Conservation (phyloP, 805 yeast species). For the Kodamaea neixiangensis region DNA sequence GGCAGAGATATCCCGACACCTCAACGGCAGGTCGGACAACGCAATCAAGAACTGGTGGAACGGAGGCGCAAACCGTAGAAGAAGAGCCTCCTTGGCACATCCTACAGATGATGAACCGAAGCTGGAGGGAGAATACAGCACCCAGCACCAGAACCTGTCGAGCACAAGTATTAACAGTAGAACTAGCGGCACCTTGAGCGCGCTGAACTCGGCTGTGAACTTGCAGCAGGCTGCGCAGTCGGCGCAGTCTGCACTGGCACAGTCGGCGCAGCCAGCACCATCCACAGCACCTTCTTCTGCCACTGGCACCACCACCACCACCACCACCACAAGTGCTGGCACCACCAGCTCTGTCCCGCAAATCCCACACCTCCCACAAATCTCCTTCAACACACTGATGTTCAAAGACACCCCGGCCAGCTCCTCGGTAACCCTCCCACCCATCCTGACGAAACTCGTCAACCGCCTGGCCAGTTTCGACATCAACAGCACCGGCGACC, state of each 20-base stretch:
- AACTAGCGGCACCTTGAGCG: conserved; percentile 1
- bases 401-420: conserved; percentile 23
- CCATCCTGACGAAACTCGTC: conserved; percentile 10
- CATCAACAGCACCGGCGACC: conserved; percentile 7
- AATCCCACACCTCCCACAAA: conserved; percentile 28
- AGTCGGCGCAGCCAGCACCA: background rate
- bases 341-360: conserved; percentile 15
- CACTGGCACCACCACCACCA: background rate
- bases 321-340: no score
- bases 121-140: background rate
- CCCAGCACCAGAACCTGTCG: conserved; percentile 5
- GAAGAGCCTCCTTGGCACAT: conserved; percentile 44
- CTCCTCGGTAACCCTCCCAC: conserved; percentile 5
- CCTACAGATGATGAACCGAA: conserved; percentile 13
- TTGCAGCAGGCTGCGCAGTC: background rate
- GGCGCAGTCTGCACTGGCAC: background rate
- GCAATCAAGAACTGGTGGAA: conserved; percentile 97
- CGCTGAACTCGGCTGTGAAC: background rate
- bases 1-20: conserved; percentile 91
- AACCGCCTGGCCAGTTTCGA: conserved; percentile 10
- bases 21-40: conserved; percentile 86
- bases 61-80: conserved; percentile 84
- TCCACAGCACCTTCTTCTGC: background rate
- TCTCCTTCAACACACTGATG: conserved; percentile 45
- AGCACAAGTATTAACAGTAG: conserved; percentile 3